A percentile compares a stretch with the other conserved stretches of the same genome.
phyloP scores from a whole-genome alignment of 2,329 filamentous ascomycete genomes.

The Beauveria scarabaeidicola region DNA sequence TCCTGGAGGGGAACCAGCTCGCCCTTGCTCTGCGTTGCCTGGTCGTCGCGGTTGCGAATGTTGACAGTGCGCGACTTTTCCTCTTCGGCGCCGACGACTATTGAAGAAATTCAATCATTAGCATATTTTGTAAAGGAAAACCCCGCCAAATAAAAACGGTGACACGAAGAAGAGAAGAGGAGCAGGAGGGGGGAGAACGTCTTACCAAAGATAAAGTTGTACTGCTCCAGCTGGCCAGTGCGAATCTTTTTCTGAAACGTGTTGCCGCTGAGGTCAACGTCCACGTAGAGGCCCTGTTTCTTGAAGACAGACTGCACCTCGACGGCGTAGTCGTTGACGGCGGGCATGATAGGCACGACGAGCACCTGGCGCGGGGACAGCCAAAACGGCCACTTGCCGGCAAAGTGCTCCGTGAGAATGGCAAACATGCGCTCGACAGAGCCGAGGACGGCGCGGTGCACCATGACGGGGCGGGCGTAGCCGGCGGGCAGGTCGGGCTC shows the following conservation, averaged over 20 bases:
- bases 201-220: constrained; percentile 74
- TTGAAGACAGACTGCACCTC: constrained; percentile 65
- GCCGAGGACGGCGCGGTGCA: constrained; percentile 73
- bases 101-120: neutral
- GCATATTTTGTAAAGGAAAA: neutral
- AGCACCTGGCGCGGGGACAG: constrained; percentile 71
- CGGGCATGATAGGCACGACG: constrained; percentile 56
- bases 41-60: constrained; percentile 56
- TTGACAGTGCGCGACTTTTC: constrained; percentile 52
- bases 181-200: neutral
- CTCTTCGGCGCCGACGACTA: constrained; percentile 55
- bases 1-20: constrained; percentile 49
- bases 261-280: constrained; percentile 55
- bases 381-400: constrained; percentile 86
- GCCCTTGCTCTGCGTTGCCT: constrained; percentile 51
- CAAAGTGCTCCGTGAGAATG: constrained; percentile 77
- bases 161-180: neutral
- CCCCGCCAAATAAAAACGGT: neutral
- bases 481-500: constrained; percentile 51
- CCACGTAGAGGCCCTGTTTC: constrained; percentile 56
- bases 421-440: constrained; percentile 60
- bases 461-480: constrained; percentile 75
- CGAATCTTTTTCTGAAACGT: constrained; percentile 87
- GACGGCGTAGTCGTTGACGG: constrained; percentile 68
- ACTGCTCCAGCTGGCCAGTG: constrained; percentile 69